phyloP scores from a whole-genome alignment of 306 rosid genomes.

The Glycine soja region DNA sequence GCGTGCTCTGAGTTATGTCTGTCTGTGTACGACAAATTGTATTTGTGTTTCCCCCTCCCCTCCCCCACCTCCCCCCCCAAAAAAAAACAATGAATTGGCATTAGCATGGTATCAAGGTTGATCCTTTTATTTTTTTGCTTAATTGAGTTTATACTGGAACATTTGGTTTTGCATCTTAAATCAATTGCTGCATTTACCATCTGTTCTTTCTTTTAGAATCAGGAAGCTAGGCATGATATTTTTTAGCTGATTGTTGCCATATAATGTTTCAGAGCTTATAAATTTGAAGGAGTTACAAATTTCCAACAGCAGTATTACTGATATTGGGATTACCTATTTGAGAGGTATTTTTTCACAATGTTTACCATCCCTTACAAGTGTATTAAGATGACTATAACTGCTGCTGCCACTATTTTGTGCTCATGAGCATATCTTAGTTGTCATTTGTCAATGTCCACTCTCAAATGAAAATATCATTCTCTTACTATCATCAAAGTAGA shows the following conservation, averaged over 20 bases:
- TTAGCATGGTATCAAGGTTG: too few species aligned
- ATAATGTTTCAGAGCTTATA: slow-evolving; percentile 59
- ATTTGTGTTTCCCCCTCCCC: too few species aligned
- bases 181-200: slow-evolving; percentile 14
- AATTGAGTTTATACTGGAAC: slow-evolving; percentile 1
- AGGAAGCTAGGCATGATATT: slow-evolving; percentile 7
- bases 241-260: slow-evolving; percentile 31
- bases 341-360: slow-evolving; percentile 57
- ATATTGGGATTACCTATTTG: slow-evolving; percentile 65
- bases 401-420: slow-evolving; percentile 34
- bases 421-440: slow-evolving; percentile 29
- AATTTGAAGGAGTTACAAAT: slow-evolving; percentile 68
- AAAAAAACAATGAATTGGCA: too few species aligned
- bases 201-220: slow-evolving; percentile 30
- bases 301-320: slow-evolving; percentile 65
- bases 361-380: slow-evolving; percentile 22
- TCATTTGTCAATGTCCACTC: slow-evolving; percentile 19
- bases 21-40: too few species aligned
- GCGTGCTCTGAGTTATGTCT: too few species aligned
- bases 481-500: slow-evolving; percentile 18
- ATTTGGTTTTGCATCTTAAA: slow-evolving; percentile 23
- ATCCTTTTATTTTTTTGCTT: not conserved
- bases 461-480: not conserved
- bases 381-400: slow-evolving; percentile 15
- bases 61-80: too few species aligned